These are phyloP conservation scores for Solanum sitiens DNA, from an alignment of 257 asterid genomes.

Conservation along the genomic window DNA sequence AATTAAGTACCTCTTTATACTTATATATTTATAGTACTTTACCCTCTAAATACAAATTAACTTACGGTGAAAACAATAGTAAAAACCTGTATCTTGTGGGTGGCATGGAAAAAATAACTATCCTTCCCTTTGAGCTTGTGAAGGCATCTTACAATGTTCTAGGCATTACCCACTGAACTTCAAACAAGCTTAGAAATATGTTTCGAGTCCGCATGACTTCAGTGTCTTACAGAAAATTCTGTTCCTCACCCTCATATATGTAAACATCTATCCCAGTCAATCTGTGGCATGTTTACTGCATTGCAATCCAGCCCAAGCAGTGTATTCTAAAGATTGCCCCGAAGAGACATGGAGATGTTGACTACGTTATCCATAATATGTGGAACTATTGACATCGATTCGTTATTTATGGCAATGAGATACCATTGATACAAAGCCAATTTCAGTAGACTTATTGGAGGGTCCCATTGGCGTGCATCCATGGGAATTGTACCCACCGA, in stretches of 20 bases:
- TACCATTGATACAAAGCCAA: not conserved
- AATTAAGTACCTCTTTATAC: not conserved
- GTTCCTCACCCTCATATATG: not conserved
- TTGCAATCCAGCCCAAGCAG: not conserved
- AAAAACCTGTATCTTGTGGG: not conserved
- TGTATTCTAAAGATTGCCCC: not conserved
- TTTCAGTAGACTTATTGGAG: not conserved
- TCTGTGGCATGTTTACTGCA: not conserved
- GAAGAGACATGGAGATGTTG: not conserved
- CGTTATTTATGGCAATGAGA: not conserved
- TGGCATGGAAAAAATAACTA: not conserved
- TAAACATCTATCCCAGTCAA: not conserved
- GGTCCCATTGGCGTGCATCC: not conserved
- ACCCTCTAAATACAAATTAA: not conserved
- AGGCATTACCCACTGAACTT: not conserved
- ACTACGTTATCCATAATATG: not conserved
- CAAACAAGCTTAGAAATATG: not conserved
- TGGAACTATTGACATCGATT: not conserved
- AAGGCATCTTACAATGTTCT: not conserved
- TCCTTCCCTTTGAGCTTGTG: not conserved
- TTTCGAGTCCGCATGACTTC: not conserved
- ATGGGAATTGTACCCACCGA: not conserved
- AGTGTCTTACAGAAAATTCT: not conserved
- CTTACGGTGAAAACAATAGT: not conserved
- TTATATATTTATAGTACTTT: not conserved